phyloP scores from a whole-genome alignment of 345 rosid genomes.

The Eucalyptus leucophloia region DNA sequence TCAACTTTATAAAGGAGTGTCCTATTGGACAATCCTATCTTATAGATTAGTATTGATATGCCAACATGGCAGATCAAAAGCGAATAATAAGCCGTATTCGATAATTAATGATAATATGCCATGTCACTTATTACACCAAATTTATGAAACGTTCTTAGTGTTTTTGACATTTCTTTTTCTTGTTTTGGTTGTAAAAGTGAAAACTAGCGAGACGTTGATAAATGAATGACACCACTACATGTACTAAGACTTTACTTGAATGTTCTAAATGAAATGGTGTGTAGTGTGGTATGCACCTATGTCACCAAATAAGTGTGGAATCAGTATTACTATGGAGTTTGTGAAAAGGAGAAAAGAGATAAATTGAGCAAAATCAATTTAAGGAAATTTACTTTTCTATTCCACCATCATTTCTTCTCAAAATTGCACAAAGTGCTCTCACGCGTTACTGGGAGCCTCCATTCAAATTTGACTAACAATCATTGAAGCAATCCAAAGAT shows the following conservation, averaged over 20 bases:
- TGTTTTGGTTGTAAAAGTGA: background rate
- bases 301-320: too few species aligned
- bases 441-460: background rate
- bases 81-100: background rate
- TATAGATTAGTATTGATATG: background rate
- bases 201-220: too few species aligned
- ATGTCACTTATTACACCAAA: too few species aligned
- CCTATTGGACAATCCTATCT: background rate
- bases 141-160: too few species aligned
- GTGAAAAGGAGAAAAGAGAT: background rate
- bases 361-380: background rate
- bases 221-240: background rate
- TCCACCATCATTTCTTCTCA: background rate
- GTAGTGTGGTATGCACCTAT: background rate
- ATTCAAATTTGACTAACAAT: background rate
- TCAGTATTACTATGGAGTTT: background rate
- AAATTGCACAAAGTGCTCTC: background rate
- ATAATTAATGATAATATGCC: background rate
- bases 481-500: background rate
- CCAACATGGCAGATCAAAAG: background rate
- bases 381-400: too few species aligned
- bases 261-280: background rate
- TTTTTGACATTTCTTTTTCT: too few species aligned
- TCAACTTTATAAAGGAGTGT: too few species aligned
- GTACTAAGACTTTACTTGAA: background rate